A percentile compares a stretch with the other conserved stretches of the same genome.
These are phyloP conservation scores for Staphylotrichum tortipilum DNA, from an alignment of 495 filamentous ascomycete species.

Conservation along the genomic window DNA sequence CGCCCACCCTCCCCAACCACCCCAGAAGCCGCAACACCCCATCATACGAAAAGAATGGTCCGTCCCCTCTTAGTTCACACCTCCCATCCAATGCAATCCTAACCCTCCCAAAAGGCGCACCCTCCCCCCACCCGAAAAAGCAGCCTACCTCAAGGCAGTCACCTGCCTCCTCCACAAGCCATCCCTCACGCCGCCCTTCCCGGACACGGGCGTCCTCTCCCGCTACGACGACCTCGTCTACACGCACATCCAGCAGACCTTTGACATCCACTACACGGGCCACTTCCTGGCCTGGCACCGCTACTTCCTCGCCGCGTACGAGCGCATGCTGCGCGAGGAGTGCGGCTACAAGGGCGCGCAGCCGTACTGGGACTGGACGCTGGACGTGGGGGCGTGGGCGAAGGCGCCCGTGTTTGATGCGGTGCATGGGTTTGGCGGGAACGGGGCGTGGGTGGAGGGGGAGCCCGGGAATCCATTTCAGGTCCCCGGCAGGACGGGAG, in stretches of 20 bases:
- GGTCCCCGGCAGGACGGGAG: conserved; percentile 21
- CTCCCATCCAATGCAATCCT: neutral
- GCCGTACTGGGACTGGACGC: conserved; percentile 38
- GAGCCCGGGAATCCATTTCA: conserved; percentile 8
- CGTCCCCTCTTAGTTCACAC: neutral
- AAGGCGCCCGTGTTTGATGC: conserved; percentile 30
- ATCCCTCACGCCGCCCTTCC: conserved; percentile 9
- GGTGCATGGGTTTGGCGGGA: conserved; percentile 25
- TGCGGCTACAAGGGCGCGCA: conserved; percentile 32
- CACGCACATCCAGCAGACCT: conserved; percentile 32
- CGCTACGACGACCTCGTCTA: conserved; percentile 35
- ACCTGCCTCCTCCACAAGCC: conserved; percentile 17
- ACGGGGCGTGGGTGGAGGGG: conserved; percentile 9
- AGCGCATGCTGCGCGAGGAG: conserved; percentile 28
- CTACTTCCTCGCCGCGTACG: conserved; percentile 30
- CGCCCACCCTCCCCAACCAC: neutral
- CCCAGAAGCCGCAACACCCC: neutral
- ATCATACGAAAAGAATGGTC: neutral
- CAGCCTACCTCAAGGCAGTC: conserved; percentile 7
- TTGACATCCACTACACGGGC: conserved; percentile 29
- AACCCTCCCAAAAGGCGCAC: conserved; percentile 12
- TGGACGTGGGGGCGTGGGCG: conserved; percentile 25
- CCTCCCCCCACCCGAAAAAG: conserved; percentile 10
- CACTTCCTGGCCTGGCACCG: conserved; percentile 37
- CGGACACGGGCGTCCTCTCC: conserved; percentile 12